Evolutionary conservation across 768 basidiomycete species (phyloP).

Genomic region (Ramaria rubella): DNA sequence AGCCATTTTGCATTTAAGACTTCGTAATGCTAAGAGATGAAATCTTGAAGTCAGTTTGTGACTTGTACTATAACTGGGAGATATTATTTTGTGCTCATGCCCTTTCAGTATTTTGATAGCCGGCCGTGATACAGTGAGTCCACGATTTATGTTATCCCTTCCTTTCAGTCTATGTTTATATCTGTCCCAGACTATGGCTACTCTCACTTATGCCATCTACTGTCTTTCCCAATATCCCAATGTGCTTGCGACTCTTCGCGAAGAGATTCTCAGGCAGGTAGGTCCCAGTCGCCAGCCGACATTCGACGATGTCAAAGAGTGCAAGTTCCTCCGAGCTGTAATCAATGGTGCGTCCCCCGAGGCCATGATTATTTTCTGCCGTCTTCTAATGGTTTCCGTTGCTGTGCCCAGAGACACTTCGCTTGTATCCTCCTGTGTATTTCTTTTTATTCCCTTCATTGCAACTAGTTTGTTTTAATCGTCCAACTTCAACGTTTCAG

Average conservation of each 20-base stretch:
- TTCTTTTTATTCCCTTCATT: not conserved
- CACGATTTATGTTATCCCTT: constrained; percentile 11
- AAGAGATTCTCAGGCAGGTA: constrained; percentile 49
- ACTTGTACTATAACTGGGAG: not conserved
- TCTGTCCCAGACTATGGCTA: constrained; percentile 23
- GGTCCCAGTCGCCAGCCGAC: constrained; percentile 44
- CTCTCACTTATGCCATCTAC: constrained; percentile 33
- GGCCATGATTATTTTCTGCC: not conserved
- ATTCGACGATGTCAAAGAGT: constrained; percentile 50
- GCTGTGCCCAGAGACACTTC: constrained; percentile 38
- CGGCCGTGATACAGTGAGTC: constrained; percentile 20
- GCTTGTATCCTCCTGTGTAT: constrained; percentile 47
- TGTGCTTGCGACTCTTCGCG: constrained; percentile 42
- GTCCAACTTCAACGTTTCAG: not conserved
- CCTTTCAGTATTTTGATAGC: constrained; percentile 17
- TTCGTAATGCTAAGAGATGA: constrained; percentile 16
- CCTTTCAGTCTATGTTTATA: not conserved
- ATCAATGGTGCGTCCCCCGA: constrained; percentile 56
- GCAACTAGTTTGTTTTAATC: not conserved
- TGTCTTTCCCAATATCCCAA: constrained; percentile 47
- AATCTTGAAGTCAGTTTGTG: constrained; percentile 12
- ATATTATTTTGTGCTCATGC: not conserved
- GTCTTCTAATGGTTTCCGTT: not conserved
- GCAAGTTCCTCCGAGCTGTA: constrained; percentile 60
- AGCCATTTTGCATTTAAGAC: not conserved